Evolutionary conservation across 2,329 filamentous ascomycete species (phyloP), one percentile per base, ranked within the genome.

Genomic region (Hansfordia pulvinata): DNA sequence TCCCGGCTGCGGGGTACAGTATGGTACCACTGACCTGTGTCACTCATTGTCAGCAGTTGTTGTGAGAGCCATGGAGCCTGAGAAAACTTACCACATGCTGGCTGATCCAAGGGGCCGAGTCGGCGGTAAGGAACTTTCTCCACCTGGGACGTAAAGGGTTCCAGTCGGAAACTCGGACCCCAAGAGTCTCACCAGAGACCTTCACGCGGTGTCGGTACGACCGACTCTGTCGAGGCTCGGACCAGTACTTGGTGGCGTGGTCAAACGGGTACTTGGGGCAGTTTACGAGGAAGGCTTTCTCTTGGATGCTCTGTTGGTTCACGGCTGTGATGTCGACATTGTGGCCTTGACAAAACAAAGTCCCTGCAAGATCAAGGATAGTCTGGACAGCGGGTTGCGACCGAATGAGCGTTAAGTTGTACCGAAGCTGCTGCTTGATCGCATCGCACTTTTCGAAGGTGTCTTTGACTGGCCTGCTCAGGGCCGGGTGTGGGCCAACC

Each of bases 11-110:
- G 5, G 50, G 48, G 26, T 46, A 51, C 2, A 53, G 28, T 17
- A 31, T 27, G 9, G 27, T 17, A 1, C 35, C 39, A 14, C 36
- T 35, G 17, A 23, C 17, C 22, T 23, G 6, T 13, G n/a, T n/a
- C n/a, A n/a, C n/a, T n/a, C n/a, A n/a, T n/a, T n/a, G n/a, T n/a
- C n/a, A n/a, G n/a, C n/a, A n/a, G n/a, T n/a, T n/a, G n/a, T n/a
- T n/a, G n/a, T n/a, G n/a, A n/a, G n/a, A n/a, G n/a, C n/a, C n/a
- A n/a, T n/a, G n/a, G n/a, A n/a, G n/a, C n/a, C n/a, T n/a, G n/a
- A n/a, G n/a, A n/a, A n/a, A n/a, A 33, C 35, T 50, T 16, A 64
- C 47, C 26, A 53, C 41, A 27, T 67, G 61, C 29, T 66, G 56
- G 1, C 42, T 40, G 5, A 65, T 34, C 64, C 64, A 68, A 0